Base-by-base conservation (phyloP, 2,329 filamentous ascomycete genomes). In the Penicillium sp. region DNA sequence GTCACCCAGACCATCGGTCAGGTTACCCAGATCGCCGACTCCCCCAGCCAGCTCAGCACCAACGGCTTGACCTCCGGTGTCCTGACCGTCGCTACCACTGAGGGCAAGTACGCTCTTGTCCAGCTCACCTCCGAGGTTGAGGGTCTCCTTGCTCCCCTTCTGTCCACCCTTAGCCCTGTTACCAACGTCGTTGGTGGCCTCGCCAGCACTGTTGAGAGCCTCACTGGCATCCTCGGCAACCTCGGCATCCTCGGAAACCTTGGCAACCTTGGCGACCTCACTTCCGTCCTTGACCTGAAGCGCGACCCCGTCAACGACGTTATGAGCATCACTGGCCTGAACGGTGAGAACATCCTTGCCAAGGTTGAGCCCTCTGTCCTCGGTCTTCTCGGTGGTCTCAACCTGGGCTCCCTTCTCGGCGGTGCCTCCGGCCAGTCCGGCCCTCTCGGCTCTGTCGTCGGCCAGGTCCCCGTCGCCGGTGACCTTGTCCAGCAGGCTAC, bases 11-110 rank as follows among this genome's bases (percentile, higher is more conserved):
- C 55, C 24, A 49, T 59, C 28, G 57, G 59, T 13, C 14, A 48
- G 10, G 51, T 61, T 31, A 27, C 57, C 35, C 26, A 54, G 40
- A 47, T 52, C 10, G 57, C 54, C 11, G 41, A 46, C 3, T 47
- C 47, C 8, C 37, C 59, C 3, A 49, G 49, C 18, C 53, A 56
- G 27, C 55, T 64, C 7, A 37, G 48, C 37, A 29, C 58, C 39
- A 26, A 49, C 13, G 52, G 55, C 36, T 43, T 51, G 36, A 58
- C 48, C 14, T 49, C 53, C 16, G 52, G 53, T 22, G 46, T 56
- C 28, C 47, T 65, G 31, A 64, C 60, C 36, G 52, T 64, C 10
- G 42, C 57, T 16, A 57, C 58, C 11, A 49, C 52, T n/a, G 49
- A 53, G 23, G 56, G 52, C 23, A 41, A 54, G 27, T 45, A 36